Base-by-base conservation (phyloP, 1,139 yeast genomes). In the Protomyces lactucae-debilis region DNA sequence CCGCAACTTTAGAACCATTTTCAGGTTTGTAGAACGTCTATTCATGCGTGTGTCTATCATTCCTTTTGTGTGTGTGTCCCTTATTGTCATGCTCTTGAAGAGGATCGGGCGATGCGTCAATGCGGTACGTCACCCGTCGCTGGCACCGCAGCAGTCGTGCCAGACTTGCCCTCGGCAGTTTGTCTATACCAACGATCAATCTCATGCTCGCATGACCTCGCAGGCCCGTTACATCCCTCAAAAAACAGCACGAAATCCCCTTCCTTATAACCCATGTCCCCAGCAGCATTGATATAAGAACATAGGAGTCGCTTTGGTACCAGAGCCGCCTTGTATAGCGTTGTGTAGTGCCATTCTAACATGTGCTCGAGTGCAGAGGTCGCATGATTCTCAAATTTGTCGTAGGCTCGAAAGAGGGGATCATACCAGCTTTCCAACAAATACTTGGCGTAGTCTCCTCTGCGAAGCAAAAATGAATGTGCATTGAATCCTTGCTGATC, bases 271-370 rank as follows among this genome's bases (percentile, higher is more conserved):
- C 61, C 70, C 70, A 72, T 66, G 68, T 71, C 71, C 61, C 75
- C 72, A 64, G 70, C 66, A 71, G 60, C 70, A 45, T 77, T 73
- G 64, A 80, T 80, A 18, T 76, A 70, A 35, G 86, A 76, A 14
- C 83, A 80, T 57, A 85, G 78, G n/a, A 80, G 74, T 69, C 83
- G 80, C 52, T 84, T 78, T 5, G 90, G 88, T 0, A 93, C 82
- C 12, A 92, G 75, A 0, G 90, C 87, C 3, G 95, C 80, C 71
- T 84, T 86, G 64, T 87, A 81, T 69, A 92, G 79, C 51, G 87
- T 77, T 57, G 82, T 83, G 12, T 96, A 96, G 73, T 93, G 99
- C 99, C 98, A 93, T 74, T 90, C 97, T 69, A 91, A 78, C 46
- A 90, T 79, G 74, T 93, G 98, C 28, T 90, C 83, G 61, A 92